phyloP scores from a whole-genome alignment of 148 eudicot genomes.

The Dianthus caryophyllus region DNA sequence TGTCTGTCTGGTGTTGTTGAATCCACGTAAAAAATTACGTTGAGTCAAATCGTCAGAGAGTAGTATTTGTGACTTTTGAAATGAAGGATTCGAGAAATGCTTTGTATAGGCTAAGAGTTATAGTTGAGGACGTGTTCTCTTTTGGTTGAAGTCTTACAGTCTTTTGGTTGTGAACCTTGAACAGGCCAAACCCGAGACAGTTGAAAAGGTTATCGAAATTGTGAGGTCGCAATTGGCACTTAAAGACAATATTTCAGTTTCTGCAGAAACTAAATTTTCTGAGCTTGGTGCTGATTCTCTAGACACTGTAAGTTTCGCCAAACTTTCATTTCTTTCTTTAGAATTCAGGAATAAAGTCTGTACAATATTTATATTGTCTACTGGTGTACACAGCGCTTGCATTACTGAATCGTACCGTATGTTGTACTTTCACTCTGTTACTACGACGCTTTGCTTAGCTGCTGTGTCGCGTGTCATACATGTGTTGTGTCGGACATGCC shows the following conservation, averaged over 20 bases:
- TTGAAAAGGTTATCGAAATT: constrained; percentile 43
- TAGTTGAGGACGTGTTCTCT: not conserved
- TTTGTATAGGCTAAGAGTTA: not conserved
- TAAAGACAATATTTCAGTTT: constrained; percentile 30
- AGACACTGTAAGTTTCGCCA: constrained; percentile 43
- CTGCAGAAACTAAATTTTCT: constrained; percentile 42
- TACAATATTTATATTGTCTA: not conserved
- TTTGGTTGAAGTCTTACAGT: not conserved
- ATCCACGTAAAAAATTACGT: not conserved
- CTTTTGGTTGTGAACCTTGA: not conserved
- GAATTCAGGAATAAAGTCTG: not conserved
- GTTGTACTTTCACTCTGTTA: too few species aligned
- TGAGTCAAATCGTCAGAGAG: too few species aligned
- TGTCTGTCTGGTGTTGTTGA: not conserved
- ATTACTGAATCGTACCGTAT: not conserved
- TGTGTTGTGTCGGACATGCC: too few species aligned
- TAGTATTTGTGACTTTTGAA: too few species aligned
- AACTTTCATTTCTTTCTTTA: not conserved
- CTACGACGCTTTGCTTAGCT: too few species aligned
- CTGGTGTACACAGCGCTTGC: not conserved
- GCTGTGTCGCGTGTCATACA: too few species aligned
- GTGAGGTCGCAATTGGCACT: constrained; percentile 55
- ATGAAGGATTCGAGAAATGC: too few species aligned
- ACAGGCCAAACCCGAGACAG: constrained; percentile 63
- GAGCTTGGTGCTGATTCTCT: constrained; percentile 68